Evolutionary conservation across 257 asterid species (phyloP).

Genomic region (Penstemon davidsonii): DNA sequence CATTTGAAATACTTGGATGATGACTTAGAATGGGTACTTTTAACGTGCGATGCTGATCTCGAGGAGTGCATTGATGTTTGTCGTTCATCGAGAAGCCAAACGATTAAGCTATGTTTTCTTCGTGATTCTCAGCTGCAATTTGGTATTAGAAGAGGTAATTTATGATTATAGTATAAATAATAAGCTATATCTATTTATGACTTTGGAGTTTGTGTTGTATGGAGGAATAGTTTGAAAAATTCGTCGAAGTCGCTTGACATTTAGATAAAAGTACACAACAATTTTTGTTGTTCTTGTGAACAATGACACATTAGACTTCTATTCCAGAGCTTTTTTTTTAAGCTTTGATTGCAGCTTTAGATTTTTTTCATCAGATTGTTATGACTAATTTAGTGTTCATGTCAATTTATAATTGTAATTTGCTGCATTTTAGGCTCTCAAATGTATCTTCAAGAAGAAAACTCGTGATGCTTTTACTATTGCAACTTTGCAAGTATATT

Average conservation of each 20-base stretch:
- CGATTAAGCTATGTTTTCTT: constrained; percentile 59
- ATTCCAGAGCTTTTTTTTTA: too few relatives aligned
- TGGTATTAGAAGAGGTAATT: constrained; percentile 37
- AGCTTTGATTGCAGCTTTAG: too few relatives aligned
- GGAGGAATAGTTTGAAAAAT: not conserved
- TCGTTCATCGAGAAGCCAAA: constrained; percentile 44
- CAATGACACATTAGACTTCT: too few relatives aligned
- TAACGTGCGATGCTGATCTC: constrained; percentile 87
- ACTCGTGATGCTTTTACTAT: too few relatives aligned
- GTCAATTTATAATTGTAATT: too few relatives aligned
- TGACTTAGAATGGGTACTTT: constrained; percentile 83
- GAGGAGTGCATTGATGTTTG: constrained; percentile 77
- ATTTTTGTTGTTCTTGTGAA: constrained; percentile 1
- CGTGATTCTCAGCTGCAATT: constrained; percentile 40
- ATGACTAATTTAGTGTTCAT: too few relatives aligned
- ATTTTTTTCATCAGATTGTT: too few relatives aligned
- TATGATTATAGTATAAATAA: constrained; percentile 24
- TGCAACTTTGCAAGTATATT: too few relatives aligned
- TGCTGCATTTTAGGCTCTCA: too few relatives aligned
- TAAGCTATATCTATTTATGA: not conserved
- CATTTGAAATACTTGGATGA: constrained; percentile 86
- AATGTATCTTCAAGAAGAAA: too few relatives aligned
- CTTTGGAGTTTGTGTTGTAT: not conserved
- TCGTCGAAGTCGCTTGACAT: not conserved
- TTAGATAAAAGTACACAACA: constrained; percentile 12